phyloP scores from a whole-genome alignment of 2,329 filamentous ascomycete species.

The Penicillium palitans region DNA sequence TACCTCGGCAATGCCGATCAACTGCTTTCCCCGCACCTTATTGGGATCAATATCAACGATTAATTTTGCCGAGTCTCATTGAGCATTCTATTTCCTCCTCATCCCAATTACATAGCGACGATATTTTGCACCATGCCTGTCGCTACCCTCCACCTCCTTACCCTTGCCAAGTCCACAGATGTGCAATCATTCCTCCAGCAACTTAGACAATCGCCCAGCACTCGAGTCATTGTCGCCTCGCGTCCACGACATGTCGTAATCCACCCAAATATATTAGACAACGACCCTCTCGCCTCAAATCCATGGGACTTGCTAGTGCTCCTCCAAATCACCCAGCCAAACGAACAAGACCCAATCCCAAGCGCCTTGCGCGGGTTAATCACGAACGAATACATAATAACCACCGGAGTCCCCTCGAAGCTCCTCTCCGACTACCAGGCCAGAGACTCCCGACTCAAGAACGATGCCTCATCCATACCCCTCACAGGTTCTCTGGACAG shows the following conservation, averaged over 20 bases:
- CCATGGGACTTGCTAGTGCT: slow-evolving; percentile 42
- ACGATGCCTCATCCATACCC: slow-evolving; percentile 13
- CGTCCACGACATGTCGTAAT: slow-evolving; percentile 41
- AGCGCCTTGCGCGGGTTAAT: slow-evolving; percentile 19
- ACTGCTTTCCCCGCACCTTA: too few species aligned
- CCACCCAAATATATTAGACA: slow-evolving; percentile 35
- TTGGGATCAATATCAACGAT: too few species aligned
- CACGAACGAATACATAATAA: slow-evolving; percentile 34
- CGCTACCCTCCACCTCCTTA: slow-evolving; percentile 38
- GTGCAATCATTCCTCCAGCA: slow-evolving; percentile 29
- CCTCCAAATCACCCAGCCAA: slow-evolving; percentile 15
- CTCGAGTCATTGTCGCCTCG: slow-evolving; percentile 37
- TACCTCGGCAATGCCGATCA: too few species aligned
- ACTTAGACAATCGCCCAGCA: slow-evolving; percentile 26
- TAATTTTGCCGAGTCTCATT: too few species aligned
- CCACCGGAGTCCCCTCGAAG: slow-evolving; percentile 39
- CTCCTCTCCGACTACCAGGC: slow-evolving; percentile 32
- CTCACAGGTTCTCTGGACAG: slow-evolving; percentile 32
- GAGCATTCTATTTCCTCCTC: not conserved
- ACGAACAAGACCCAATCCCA: slow-evolving; percentile 23
- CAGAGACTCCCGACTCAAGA: slow-evolving; percentile 24
- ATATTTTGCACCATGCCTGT: slow-evolving; percentile 33
- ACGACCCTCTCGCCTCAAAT: slow-evolving; percentile 26
- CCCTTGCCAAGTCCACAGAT: slow-evolving; percentile 26
- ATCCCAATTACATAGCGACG: not conserved